phyloP scores from a whole-genome alignment of 1,139 yeast species.

The Blastobotrys elegans region DNA sequence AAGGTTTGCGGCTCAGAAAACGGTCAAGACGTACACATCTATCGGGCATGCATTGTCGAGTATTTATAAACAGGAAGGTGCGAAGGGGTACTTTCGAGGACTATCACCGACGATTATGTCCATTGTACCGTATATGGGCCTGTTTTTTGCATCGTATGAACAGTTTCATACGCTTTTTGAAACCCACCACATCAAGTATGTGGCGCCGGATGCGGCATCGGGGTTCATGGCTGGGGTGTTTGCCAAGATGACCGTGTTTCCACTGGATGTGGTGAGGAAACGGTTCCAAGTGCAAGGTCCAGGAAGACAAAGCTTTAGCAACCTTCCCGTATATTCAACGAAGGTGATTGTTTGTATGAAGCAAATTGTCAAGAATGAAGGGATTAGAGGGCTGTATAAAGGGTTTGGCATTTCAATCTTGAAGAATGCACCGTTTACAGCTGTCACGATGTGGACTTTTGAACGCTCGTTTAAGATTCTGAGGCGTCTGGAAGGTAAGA shows the following conservation, averaged over 20 bases:
- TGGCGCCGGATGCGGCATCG: slow-evolving; percentile 54
- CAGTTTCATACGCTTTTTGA: slow-evolving; percentile 7
- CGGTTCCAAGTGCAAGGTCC: slow-evolving; percentile 64
- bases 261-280: slow-evolving; percentile 78
- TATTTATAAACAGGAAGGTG: slow-evolving; percentile 48
- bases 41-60: slow-evolving; percentile 40
- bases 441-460: slow-evolving; percentile 68
- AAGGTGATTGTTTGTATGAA: slow-evolving; percentile 31
- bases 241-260: slow-evolving; percentile 73
- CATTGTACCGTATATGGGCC: slow-evolving; percentile 60
- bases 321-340: slow-evolving; percentile 27
- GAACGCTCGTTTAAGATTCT: slow-evolving; percentile 36
- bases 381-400: slow-evolving; percentile 61
- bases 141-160: slow-evolving; percentile 67
- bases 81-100: slow-evolving; percentile 59
- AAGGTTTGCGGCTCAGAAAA: slow-evolving; percentile 51
- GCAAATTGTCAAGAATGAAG: slow-evolving; percentile 50
- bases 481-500: neutral
- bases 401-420: slow-evolving; percentile 66
- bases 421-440: slow-evolving; percentile 77
- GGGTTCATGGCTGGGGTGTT: slow-evolving; percentile 75
- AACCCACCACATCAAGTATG: slow-evolving; percentile 14
- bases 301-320: slow-evolving; percentile 27
- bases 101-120: slow-evolving; percentile 57
- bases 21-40: slow-evolving; percentile 42